Base-by-base conservation (phyloP, 2,329 filamentous ascomycete species). In the Furcasterigmium sp. region DNA sequence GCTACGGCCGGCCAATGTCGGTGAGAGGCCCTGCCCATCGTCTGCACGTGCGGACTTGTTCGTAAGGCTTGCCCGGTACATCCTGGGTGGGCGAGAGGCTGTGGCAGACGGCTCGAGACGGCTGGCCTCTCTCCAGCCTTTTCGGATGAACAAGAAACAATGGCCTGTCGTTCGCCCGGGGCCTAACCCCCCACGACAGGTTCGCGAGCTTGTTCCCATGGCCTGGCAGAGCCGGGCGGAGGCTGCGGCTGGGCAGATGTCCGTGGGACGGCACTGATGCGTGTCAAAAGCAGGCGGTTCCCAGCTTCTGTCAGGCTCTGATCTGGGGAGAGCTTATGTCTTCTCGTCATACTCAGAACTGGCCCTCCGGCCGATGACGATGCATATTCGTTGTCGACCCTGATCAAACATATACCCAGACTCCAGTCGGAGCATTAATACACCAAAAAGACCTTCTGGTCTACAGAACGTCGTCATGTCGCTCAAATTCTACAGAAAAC, bases 401-500 rank as follows among this genome's bases (percentile, higher is more conserved):
- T n/a, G n/a, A n/a, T n/a, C 19, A 35, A 11, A 18, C 10, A 5
- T n/a, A 36, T 37, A 23, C 32, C 37, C 37, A 40, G 37, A 44
- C 13, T 37, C 30, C 41, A n/a, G n/a, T n/a, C n/a, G n/a, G n/a
- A n/a, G n/a, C n/a, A n/a, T n/a, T n/a, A n/a, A 23, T 37, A 35
- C 37, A 11, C 21, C 39, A 32, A n/a, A n/a, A n/a, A n/a, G n/a
- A n/a, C n/a, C n/a, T n/a, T n/a, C n/a, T n/a, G n/a, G n/a, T n/a
- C n/a, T n/a, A n/a, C n/a, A n/a, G n/a, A n/a, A n/a, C n/a, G n/a
- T n/a, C n/a, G n/a, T 15, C 26, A 50, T 50, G 48, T 49, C 48
- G 17, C 44, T 50, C 32, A 50, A 39, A 14, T 48, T 49, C 37
- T 50, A 50, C 44, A 46, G 37, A 20, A 45, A 38, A 23, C 42